phyloP scores from a whole-genome alignment of 2,329 filamentous ascomycete genomes.

The Nannizziopsis arthrosporioides region DNA sequence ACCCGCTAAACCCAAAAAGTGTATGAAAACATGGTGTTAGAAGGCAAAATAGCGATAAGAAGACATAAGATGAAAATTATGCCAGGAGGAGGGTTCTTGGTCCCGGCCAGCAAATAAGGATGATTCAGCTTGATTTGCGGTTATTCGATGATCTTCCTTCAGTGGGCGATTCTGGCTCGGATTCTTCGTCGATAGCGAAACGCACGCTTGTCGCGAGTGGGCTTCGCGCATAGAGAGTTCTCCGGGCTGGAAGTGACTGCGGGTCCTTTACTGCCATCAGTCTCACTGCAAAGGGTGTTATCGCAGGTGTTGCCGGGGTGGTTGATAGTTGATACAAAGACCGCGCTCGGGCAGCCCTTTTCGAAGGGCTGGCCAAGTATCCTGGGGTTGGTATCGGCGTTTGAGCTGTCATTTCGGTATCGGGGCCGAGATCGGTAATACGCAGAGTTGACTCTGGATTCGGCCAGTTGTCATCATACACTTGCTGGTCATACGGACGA shows the following conservation, averaged over 20 bases:
- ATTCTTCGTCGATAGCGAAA: constrained; percentile 30
- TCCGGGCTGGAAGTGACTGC: constrained; percentile 8
- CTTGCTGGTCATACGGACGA: constrained; percentile 1
- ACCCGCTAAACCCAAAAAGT: not conserved
- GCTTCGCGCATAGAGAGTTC: constrained; percentile 12
- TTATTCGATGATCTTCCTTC: constrained; percentile 28
- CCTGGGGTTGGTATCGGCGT: constrained; percentile 33
- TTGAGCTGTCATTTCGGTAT: constrained; percentile 24
- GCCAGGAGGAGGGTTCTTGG: too few species aligned
- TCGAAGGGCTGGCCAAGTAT: constrained; percentile 37
- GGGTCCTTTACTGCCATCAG: constrained; percentile 20
- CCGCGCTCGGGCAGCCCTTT: constrained; percentile 34
- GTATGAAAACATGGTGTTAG: not conserved
- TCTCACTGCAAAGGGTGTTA: constrained; percentile 35
- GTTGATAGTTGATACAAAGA: constrained; percentile 33
- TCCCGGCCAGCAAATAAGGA: not conserved
- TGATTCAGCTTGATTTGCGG: constrained; percentile 2
- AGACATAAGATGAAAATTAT: not conserved
- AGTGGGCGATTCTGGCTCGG: constrained; percentile 31
- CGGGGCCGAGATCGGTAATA: constrained; percentile 25
- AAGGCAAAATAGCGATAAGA: not conserved
- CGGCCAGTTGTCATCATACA: constrained; percentile 22
- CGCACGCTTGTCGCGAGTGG: constrained; percentile 28
- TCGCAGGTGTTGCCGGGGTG: constrained; percentile 35
- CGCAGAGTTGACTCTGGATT: constrained; percentile 29